Percentiles rank a stretch among this genome's conserved stretches.
Conservation (phyloP, 2,329 filamentous ascomycete genomes). For the Penicillium glabrum region DNA sequence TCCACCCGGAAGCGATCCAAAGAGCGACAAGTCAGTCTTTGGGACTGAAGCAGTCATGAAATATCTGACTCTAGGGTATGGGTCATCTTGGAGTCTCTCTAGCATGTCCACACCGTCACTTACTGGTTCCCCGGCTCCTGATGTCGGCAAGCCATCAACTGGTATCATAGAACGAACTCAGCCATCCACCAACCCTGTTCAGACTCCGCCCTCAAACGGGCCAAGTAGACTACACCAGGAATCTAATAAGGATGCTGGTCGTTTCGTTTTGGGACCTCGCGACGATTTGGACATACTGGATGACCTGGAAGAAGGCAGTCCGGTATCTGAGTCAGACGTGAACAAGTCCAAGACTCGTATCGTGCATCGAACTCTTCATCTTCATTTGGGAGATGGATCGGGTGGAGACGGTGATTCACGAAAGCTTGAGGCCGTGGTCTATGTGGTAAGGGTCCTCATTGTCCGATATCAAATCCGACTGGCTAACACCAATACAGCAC, state of each 20-base stretch:
- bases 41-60: constrained; percentile 49
- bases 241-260: constrained; percentile 4
- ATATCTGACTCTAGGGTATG: constrained; percentile 52
- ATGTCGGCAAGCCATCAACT: constrained; percentile 15
- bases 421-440: constrained; percentile 42
- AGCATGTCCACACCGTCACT: constrained; percentile 28
- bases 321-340: constrained; percentile 16
- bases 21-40: constrained; percentile 31
- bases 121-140: constrained; percentile 24
- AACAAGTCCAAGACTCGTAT: constrained; percentile 31
- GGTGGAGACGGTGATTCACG: constrained; percentile 16
- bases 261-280: constrained; percentile 27
- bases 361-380: constrained; percentile 35
- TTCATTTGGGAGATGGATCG: constrained; percentile 25
- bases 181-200: not conserved
- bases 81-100: constrained; percentile 47
- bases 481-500: constrained; percentile 29
- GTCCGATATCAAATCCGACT: not conserved
- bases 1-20: constrained; percentile 17
- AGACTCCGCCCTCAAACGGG: not conserved
- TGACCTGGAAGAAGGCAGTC: constrained; percentile 28
- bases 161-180: not conserved
- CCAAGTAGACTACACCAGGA: not conserved
- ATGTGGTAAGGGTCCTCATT: constrained; percentile 34
- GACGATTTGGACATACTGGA: constrained; percentile 40